Conservation (phyloP, 768 basidiomycete genomes). For the Boletus sp. region DNA sequence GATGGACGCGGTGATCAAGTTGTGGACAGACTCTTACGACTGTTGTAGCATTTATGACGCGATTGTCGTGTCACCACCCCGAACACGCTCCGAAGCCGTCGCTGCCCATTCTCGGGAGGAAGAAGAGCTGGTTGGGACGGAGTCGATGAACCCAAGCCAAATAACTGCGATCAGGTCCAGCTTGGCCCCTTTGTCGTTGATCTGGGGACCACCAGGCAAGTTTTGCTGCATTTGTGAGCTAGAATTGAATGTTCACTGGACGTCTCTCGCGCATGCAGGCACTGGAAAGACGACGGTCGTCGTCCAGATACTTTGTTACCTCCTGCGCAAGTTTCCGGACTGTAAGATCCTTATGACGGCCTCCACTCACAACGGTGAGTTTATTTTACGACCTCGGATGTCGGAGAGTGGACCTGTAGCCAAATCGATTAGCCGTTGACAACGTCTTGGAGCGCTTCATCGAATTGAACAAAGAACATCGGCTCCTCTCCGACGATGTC, state of each 20-base stretch:
- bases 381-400: no score
- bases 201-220: constrained; percentile 68
- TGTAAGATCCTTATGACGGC: constrained; percentile 65
- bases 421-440: constrained; percentile 52
- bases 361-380: constrained; percentile 62
- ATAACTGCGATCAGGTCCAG: constrained; percentile 45
- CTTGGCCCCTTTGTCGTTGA: constrained; percentile 46
- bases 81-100: constrained; percentile 18
- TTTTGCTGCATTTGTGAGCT: not conserved
- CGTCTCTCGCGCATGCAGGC: constrained; percentile 33
- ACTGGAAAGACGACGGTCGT: constrained; percentile 74
- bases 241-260: not conserved
- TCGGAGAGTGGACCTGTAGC: not conserved
- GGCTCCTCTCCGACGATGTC: constrained; percentile 49
- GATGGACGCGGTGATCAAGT: constrained; percentile 55
- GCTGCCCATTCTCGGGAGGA: constrained; percentile 2
- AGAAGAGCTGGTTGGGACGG: constrained; percentile 11
- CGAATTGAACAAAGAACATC: constrained; percentile 39
- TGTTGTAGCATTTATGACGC: constrained; percentile 50
- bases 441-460: constrained; percentile 67
- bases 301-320: constrained; percentile 50
- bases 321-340: constrained; percentile 32
- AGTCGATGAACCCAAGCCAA: constrained; percentile 54
- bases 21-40: constrained; percentile 40
- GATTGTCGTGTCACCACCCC: constrained; percentile 35